Base-by-base conservation (phyloP, 2,329 filamentous ascomycete species). In the Nectriaceae sp. region DNA sequence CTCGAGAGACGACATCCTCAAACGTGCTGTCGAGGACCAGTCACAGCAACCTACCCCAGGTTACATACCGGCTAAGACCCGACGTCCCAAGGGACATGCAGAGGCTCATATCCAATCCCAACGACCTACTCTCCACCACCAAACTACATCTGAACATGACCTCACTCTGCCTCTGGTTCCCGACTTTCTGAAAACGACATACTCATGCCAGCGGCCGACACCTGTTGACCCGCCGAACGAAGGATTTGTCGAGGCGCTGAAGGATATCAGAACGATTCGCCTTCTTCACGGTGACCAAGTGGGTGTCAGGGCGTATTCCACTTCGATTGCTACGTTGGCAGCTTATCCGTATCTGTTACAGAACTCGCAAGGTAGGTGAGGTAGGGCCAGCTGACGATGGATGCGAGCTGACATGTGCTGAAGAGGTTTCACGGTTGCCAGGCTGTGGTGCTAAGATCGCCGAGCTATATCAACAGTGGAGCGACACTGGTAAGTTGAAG, bases 301-400 rank as follows among this genome's bases (percentile, higher is more conserved):
- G 49, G 90, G 90, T 2, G 84, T 92, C 0, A 82, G 90, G 41
- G 91, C 93, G 0, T 97, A 97, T 65, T 92, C 88, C 22, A 91
- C 88, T 2, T 85, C 88, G 11, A 96, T 97, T 55, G 90, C 94
- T 5, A 74, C 89, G 0, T 68, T 99, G 16, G 83, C 89, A 3
- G 89, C 93, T 1, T 97, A 97, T 61, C 90, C 92, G 0, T 70
- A 76, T 56, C 47, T 42, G 4, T 53, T 83, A 13, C 66, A 70
- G 19, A 69, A 65, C 11, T 53, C 70, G 16, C 60, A 66, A 57
- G 76, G 77, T 77, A 61, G 65, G 67, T 18, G 8, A 18, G 37
- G 20, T 5, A 21, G 8, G 5, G 20, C n/a, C 10, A 20, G 8
- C 19, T 21, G 16, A n/a, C 37, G 37, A 10, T 2, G 18, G 15